Percentiles rank a stretch among this genome's conserved stretches.
These are phyloP conservation scores for Roridomyces roridus DNA, from an alignment of 768 basidiomycete species.

Conservation along the genomic window DNA sequence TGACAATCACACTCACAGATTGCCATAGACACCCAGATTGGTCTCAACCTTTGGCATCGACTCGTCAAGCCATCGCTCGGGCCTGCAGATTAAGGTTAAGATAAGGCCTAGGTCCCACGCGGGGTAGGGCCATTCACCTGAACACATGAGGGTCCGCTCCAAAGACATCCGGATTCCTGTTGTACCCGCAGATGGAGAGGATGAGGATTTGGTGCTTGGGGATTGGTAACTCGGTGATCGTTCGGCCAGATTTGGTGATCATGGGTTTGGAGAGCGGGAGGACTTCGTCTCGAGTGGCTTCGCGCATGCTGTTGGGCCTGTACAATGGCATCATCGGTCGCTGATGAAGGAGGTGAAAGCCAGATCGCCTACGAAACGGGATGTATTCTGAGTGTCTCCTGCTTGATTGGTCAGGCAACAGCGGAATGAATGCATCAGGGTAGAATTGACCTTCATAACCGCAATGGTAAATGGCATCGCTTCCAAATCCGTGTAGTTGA, in stretches of 20 bases:
- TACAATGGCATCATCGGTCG: neutral
- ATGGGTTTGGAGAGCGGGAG: conserved; percentile 65
- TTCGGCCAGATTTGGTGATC: conserved; percentile 48
- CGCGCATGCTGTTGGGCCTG: conserved; percentile 49
- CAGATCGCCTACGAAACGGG: conserved; percentile 51
- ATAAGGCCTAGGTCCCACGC: too few species aligned
- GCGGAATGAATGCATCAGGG: neutral
- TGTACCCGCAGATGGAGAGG: conserved; percentile 59
- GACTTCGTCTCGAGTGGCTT: conserved; percentile 57
- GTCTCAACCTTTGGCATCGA: conserved; percentile 40
- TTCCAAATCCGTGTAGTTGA: conserved; percentile 55
- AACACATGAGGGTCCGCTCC: conserved; percentile 62
- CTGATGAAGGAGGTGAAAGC: neutral
- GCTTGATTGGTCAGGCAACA: neutral
- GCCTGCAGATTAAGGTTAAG: too few species aligned
- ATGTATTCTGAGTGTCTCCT: conserved; percentile 61
- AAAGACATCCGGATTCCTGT: conserved; percentile 61
- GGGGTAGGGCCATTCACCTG: too few species aligned
- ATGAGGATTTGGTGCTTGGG: conserved; percentile 58
- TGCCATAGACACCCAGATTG: conserved; percentile 52
- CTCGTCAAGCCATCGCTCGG: conserved; percentile 59
- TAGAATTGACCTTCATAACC: conserved; percentile 48
- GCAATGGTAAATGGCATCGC: conserved; percentile 55
- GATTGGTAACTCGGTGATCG: conserved; percentile 49
- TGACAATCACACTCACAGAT: conserved; percentile 53